A percentile compares a stretch with the other conserved stretches of the same genome.
Conservation (phyloP, 1,284 basidiomycete species). For the Leccinum solheimii region DNA sequence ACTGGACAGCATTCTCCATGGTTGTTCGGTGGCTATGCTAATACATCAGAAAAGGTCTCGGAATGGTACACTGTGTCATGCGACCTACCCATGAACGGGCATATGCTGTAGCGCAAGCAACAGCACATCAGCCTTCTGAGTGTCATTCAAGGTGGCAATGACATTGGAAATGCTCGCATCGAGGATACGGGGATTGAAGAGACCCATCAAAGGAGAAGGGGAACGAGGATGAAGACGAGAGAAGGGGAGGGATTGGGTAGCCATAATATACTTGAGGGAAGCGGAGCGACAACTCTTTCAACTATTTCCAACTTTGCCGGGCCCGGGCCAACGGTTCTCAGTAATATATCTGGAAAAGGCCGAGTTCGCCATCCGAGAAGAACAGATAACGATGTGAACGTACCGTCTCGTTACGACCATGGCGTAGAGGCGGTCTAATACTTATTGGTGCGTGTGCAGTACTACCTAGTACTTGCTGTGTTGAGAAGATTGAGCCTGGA, state of each 20-base stretch:
- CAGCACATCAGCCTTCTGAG: conserved; percentile 66
- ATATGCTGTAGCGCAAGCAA: conserved; percentile 61
- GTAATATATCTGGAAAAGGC: background rate
- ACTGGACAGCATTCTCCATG: conserved; percentile 74
- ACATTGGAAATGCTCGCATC: conserved; percentile 71
- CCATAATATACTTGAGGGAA: background rate
- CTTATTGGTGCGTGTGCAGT: background rate
- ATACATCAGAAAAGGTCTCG: conserved; percentile 10
- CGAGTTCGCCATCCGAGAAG: background rate
- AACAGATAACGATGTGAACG: background rate
- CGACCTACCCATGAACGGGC: conserved; percentile 44
- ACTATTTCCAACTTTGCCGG: conserved; percentile 11
- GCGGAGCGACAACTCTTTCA: conserved; percentile 16
- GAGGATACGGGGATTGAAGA: conserved; percentile 72
- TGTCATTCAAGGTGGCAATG: conserved; percentile 53
- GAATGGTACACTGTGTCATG: conserved; percentile 26
- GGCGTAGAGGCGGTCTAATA: background rate
- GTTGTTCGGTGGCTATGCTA: conserved; percentile 52
- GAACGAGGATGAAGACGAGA: background rate
- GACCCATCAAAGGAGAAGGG: conserved; percentile 40
- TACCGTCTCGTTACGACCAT: background rate
- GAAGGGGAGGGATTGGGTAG: background rate
- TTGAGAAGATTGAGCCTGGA: no score
- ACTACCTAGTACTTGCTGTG: no score
- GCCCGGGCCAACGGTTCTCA: background rate